Base-by-base conservation (phyloP, 352 stramenopile species). In the Phytophthora fragariae region DNA sequence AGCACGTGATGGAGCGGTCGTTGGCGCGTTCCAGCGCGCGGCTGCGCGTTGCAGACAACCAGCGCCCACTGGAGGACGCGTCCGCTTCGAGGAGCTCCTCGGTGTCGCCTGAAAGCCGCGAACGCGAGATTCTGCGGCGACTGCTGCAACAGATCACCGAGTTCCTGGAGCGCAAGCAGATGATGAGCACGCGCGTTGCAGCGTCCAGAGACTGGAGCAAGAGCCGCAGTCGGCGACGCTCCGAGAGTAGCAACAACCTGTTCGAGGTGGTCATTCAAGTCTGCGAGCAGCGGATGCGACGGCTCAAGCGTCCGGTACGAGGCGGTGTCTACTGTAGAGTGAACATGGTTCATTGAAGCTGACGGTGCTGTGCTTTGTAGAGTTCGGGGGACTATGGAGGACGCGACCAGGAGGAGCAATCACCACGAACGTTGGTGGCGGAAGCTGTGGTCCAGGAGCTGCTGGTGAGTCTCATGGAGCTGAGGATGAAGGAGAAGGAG, bases 381-480 rank as follows among this genome's bases (percentile, higher is more conserved):
- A 74, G 27, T 39, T 70, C 24, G 8, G 54, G 53, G 15, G 47
- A 31, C 19, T 68, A 58, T 8, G 41, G 47, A 10, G 67, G 46
- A 60, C 67, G 60, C 57, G 65, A 73, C 3, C 47, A 60, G 33
- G 59, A 74, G 3, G 53, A 75, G 24, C 61, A 77, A 49, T 74
- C 81, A 11, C 73, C 82, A 50, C 70, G 75, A 5, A 72, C 85
- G 54, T 57, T 90, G 31, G 83, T 92, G 14, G 84, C 85, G 5
- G 80, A 91, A 68, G 85, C 85, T 3, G 87, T 92, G 59, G 84
- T 91, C 9, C 85, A 91, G 56, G 85, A 91, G 59, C 75, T 92
- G 21, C 68, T 92, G 4, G 81, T 89, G 65, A 85, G 79, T 60
- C 68, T 92, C 14, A 68, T 88, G 58, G 69, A 83, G 61, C 67